These are phyloP conservation scores for Gossypium stocksii DNA, from an alignment of 345 rosid species.

Conservation along the genomic window DNA sequence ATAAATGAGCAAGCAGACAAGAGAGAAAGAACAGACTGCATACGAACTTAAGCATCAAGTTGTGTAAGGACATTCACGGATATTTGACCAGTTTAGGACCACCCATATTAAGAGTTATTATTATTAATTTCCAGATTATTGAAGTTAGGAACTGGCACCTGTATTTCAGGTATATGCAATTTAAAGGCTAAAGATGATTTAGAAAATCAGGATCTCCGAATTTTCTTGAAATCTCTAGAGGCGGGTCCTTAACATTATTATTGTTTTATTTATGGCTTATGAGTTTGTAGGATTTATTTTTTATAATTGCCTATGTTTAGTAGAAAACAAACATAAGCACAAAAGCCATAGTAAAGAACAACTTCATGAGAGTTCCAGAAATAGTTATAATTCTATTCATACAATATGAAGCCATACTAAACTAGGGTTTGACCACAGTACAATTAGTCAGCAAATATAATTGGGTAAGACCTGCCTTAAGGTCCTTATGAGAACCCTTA, in stretches of 20 bases:
- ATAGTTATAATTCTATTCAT: neutral
- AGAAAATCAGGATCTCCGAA: neutral
- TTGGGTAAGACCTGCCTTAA: neutral
- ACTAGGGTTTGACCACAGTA: neutral
- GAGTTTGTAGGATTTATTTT: neutral
- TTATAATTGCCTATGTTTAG: neutral
- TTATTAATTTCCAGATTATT: neutral
- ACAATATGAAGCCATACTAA: neutral
- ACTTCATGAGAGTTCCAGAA: neutral
- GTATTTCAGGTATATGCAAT: neutral
- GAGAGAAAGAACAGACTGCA: neutral
- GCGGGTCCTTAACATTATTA: neutral
- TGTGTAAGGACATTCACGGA: neutral
- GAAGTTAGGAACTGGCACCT: neutral
- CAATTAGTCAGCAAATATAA: neutral
- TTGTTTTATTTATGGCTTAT: neutral
- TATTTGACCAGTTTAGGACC: neutral
- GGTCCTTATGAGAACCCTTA: neutral
- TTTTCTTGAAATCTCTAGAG: neutral
- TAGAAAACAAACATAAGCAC: neutral
- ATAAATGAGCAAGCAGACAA: neutral
- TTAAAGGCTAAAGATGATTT: neutral
- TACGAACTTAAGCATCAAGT: neutral
- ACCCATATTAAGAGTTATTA: neutral
- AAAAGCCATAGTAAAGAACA: neutral